phyloP scores from a whole-genome alignment of 2,329 filamentous ascomycete genomes.

The Colletotrichum scovillei region DNA sequence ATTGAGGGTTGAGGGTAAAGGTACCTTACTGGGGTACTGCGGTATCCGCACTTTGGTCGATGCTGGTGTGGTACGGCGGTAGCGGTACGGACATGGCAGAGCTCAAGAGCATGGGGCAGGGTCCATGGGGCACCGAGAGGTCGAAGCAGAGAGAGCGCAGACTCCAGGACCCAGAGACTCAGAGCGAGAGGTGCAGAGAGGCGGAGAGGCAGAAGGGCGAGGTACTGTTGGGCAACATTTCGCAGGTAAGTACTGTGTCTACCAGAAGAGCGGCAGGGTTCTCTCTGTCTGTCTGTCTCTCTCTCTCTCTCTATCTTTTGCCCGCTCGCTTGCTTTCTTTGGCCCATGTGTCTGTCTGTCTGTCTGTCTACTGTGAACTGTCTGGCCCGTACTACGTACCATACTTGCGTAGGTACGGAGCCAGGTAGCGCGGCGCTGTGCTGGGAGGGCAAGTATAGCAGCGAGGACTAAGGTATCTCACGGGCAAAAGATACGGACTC shows the following conservation, averaged over 20 bases:
- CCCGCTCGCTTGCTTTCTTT: not conserved
- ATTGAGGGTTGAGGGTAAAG: not conserved
- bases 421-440: not conserved
- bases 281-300: not conserved
- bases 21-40: constrained; percentile 27
- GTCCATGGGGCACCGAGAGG: constrained; percentile 12
- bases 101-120: constrained; percentile 11
- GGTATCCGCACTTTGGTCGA: constrained; percentile 24
- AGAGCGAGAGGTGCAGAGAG: not conserved
- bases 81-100: constrained; percentile 24
- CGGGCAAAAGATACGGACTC: not conserved
- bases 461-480: not conserved
- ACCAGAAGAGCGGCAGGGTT: not conserved
- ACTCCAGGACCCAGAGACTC: not conserved
- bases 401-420: not conserved
- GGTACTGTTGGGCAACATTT: too few relatives aligned
- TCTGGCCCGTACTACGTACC: not conserved
- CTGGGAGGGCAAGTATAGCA: not conserved
- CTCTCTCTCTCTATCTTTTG: not conserved
- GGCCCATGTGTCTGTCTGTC: too few relatives aligned
- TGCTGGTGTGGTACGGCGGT: constrained; percentile 13
- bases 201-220: not conserved
- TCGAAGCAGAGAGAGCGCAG: constrained; percentile 10
- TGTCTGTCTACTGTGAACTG: too few relatives aligned
- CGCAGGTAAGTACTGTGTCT: too few relatives aligned